Evolutionary conservation across 768 basidiomycete species (phyloP).

Genomic region (Auricularia sp.): DNA sequence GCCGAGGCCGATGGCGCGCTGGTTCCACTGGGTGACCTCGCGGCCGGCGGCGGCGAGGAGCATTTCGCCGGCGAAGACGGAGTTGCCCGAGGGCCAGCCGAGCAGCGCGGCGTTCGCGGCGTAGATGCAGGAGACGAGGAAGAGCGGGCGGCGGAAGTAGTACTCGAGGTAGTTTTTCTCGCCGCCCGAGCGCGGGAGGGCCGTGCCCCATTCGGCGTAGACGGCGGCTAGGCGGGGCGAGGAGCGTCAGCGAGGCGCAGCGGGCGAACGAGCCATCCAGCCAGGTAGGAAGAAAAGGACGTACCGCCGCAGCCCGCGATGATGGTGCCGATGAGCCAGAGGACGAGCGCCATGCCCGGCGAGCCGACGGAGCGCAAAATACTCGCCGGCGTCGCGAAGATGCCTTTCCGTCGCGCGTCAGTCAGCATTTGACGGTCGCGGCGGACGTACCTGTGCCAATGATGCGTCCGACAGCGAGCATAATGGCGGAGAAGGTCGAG

Average conservation of each 20-base stretch:
- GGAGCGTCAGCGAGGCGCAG: not conserved
- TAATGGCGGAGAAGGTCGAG: not conserved
- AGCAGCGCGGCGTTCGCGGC: constrained; percentile 37
- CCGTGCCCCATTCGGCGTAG: constrained; percentile 44
- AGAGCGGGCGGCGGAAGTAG: constrained; percentile 42
- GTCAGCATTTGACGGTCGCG: not conserved
- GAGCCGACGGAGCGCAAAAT: constrained; percentile 44
- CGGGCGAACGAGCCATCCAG: no score
- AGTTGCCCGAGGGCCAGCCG: constrained; percentile 16
- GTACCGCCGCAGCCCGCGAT: constrained; percentile 63
- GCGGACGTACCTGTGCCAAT: not conserved
- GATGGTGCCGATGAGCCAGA: constrained; percentile 62
- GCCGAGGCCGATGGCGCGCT: constrained; percentile 39
- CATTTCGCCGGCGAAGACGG: constrained; percentile 17
- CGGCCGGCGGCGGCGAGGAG: constrained; percentile 39
- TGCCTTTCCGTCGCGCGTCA: constrained; percentile 12
- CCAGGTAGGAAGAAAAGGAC: no score
- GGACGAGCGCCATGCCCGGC: constrained; percentile 52
- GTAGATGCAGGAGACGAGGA: constrained; percentile 39
- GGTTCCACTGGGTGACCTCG: constrained; percentile 27
- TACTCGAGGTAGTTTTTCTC: constrained; percentile 72
- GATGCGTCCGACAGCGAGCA: not conserved
- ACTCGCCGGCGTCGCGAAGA: constrained; percentile 60
- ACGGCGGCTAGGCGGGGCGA: not conserved
- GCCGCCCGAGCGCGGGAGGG: constrained; percentile 52